Base-by-base conservation (phyloP, 805 yeast genomes). In the Hanseniaspora lindneri region DNA sequence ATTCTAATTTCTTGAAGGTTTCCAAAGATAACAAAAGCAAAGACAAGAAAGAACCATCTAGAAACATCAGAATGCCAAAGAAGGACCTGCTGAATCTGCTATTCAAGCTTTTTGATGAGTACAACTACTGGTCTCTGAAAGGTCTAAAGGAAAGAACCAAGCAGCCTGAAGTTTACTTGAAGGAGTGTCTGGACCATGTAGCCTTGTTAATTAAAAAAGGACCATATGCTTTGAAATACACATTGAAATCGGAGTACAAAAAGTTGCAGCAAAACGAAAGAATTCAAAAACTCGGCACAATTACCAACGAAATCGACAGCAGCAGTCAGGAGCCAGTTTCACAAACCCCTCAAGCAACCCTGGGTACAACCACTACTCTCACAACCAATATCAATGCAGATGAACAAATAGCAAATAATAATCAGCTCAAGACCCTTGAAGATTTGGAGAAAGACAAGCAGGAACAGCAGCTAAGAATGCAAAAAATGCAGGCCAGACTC, bases 81-180 rank as follows among this genome's bases (percentile, higher is more conserved):
- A 85, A 83, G 62, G 96, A 87, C 54, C 74, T 92, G 51, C 74
- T 89, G 72, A 96, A 88, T 64, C 67, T 84, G 55, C 68, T 92
- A 56, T 92, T 92, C 76, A 75, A 82, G 56, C 70, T 89, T 58
- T 92, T 92, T 65, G 96, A 87, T 64, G 94, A 88, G 62, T 86
- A 83, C 63, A 96, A 89, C 61, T 92, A 88, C 65, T 92, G 98
- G 98, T 79, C 92, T 10, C 73, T 92, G 72, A 87, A 87, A 65
- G 96, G 96, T 34, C 70, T 92, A 53, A 82, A 86, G 59, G 98
- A 92, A 62, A 76, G 95, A 56, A 87, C 96, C 2, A 80, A 81
- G 58, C 98, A 92, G 69, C 98, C 98, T 1, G 98, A 92, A 62
- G 80, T 80, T 19, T 94, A 84, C 62, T 70, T 92, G 54, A 86